Base-by-base conservation (phyloP, 306 rosid genomes). In the Inga leiocalycina region DNA sequence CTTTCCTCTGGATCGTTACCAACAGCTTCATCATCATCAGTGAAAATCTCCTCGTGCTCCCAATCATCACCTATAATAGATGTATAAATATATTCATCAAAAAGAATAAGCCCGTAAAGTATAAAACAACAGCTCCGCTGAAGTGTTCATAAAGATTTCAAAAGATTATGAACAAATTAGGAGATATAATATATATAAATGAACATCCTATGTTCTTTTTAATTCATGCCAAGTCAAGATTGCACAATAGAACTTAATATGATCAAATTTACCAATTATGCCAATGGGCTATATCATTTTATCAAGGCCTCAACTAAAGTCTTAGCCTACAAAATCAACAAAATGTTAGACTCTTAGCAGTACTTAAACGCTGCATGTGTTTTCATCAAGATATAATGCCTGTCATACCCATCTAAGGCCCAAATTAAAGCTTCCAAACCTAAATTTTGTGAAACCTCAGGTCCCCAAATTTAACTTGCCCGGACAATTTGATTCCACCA, bases 1-100 rank as follows among this genome's bases (percentile, higher is more conserved):
- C 98, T 92, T 87, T 95, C 99, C 86, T 92, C 98, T 11, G 93
- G 91, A 87, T 93, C 94, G 73, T 91, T 94, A 75, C 97, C 99
- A 87, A 93, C 96, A 27, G 93, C 94, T 91, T 95, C 98, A 82
- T 95, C 99, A 34, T 95, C 99, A 89, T 95, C 99, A 15, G 99
- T 95, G 88, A 95, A 95, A 75, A 93, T 95, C 79, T 95, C 98
- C 85, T 92, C 99, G 76, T 95, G 99, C 89, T 95, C 99, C 99
- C 98, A 95, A 86, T 95, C 98, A 85, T 92, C 98, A 83, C 99
- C 99, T 95, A 83, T 57, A 78, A 84, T 22, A 84, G 75, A 79
- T 56, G 82, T 62, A 59, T 12, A 62, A 49, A 39, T 12, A 73
- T 34, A 35, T 61, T 24, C 67, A 65, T 13, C 20, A 13, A 64